Percentiles rank a stretch among this genome's conserved stretches.
phyloP scores from a whole-genome alignment of 2,329 filamentous ascomycete genomes.

The Fusarium bulbicola region DNA sequence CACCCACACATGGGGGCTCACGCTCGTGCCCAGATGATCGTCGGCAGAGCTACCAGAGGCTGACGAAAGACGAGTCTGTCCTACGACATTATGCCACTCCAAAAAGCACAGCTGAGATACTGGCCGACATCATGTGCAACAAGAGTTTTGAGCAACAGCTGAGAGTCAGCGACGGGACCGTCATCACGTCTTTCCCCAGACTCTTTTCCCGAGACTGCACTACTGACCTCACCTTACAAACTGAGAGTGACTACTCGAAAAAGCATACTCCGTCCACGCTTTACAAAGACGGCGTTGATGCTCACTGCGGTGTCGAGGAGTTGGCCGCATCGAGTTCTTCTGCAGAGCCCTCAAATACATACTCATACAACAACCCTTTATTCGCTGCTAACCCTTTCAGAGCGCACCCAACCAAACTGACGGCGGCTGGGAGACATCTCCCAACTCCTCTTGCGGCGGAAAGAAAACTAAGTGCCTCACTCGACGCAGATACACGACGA shows the following conservation, averaged over 20 bases:
- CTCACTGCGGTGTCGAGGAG: conserved; percentile 33
- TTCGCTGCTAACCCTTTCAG: conserved; percentile 41
- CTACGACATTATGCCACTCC: conserved; percentile 36
- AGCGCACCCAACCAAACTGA: background rate
- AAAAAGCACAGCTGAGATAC: conserved; percentile 27
- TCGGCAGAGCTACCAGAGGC: conserved; percentile 19
- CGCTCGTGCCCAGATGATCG: conserved; percentile 14
- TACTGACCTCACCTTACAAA: conserved; percentile 41
- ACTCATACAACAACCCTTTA: conserved; percentile 21
- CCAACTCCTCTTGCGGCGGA: conserved; percentile 3
- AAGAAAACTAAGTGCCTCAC: conserved; percentile 37
- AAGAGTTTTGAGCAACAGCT: conserved; percentile 24
- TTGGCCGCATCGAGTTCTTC: conserved; percentile 2
- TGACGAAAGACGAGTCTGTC: conserved; percentile 18
- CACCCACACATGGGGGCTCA: conserved; percentile 20
- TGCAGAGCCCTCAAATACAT: conserved; percentile 20
- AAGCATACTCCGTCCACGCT: conserved; percentile 15
- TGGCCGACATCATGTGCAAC: conserved; percentile 32
- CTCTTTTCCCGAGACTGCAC: conserved; percentile 46
- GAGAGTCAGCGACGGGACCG: conserved; percentile 31
- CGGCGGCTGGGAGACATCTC: background rate
- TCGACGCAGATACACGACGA: conserved; percentile 38
- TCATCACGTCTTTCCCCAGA: conserved; percentile 49
- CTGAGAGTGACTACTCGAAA: conserved; percentile 24
- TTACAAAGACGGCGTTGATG: conserved; percentile 46